Evolutionary conservation across 2,329 filamentous ascomycete genomes (phyloP).

Genomic region (Chaetomium globosum): DNA sequence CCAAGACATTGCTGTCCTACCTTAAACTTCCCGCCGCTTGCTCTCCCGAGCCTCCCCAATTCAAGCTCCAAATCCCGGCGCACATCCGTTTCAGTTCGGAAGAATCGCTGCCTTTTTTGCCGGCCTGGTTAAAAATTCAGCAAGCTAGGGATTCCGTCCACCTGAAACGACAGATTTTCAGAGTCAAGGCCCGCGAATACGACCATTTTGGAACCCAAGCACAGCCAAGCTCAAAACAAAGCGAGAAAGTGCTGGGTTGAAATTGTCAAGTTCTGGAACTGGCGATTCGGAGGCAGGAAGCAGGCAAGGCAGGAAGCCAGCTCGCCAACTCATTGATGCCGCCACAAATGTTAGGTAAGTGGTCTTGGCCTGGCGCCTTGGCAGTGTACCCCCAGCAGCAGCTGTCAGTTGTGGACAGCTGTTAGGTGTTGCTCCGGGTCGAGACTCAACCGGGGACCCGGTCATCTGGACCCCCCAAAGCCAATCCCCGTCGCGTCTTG

Average conservation of each 20-base stretch:
- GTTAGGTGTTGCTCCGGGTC: constrained; percentile 8
- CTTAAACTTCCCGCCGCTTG: neutral
- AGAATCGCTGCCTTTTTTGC: neutral
- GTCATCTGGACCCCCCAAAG: constrained; percentile 15
- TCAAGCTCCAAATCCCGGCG: neutral
- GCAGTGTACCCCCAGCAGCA: constrained; percentile 7
- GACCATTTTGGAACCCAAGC: neutral
- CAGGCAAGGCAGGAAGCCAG: neutral
- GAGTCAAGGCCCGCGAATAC: neutral
- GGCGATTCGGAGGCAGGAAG: neutral
- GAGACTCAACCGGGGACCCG: constrained; percentile 4
- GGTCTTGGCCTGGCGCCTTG: neutral
- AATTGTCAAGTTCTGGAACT: neutral
- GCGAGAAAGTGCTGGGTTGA: neutral
- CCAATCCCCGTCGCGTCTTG: constrained; percentile 27
- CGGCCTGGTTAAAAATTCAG: neutral
- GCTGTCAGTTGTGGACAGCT: constrained; percentile 15
- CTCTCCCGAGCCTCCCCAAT: too few relatives aligned
- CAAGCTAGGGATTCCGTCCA: neutral
- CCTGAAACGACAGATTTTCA: neutral
- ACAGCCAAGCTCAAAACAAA: neutral
- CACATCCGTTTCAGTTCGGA: neutral
- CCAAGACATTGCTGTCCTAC: neutral
- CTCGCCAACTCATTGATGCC: neutral
- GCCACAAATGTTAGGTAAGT: neutral